Evolutionary conservation across 164 flowering plant genomes (phyloP).

Genomic region (Umbilicus rupestris): DNA sequence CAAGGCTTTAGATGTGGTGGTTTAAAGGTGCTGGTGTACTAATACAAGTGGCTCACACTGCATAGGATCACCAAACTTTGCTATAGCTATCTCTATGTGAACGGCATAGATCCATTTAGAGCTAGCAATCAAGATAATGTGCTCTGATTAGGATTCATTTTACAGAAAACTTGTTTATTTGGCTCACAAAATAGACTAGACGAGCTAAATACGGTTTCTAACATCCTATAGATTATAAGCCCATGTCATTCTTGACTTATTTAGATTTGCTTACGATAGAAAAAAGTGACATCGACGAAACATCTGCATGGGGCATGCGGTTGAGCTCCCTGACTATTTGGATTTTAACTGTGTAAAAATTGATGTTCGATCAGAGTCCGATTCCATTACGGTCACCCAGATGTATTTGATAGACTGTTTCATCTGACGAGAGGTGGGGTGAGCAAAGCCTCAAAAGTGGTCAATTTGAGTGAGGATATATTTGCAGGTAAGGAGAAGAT

Average conservation of each 20-base stretch:
- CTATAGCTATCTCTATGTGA: neutral
- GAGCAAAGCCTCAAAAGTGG: slow-evolving; percentile 52
- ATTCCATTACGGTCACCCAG: slow-evolving; percentile 65
- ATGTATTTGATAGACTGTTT: slow-evolving; percentile 56
- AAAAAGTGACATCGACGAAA: too few relatives aligned
- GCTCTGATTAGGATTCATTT: neutral
- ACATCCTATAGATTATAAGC: neutral
- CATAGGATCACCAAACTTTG: neutral
- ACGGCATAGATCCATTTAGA: neutral
- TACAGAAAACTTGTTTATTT: neutral
- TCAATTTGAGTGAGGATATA: slow-evolving; percentile 58
- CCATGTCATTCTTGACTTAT: neutral
- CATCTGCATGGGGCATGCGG: too few relatives aligned
- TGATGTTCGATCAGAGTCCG: slow-evolving; percentile 37
- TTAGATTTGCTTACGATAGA: too few relatives aligned
- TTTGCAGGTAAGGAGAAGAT: slow-evolving; percentile 37
- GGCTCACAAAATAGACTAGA: neutral
- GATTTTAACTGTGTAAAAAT: slow-evolving; percentile 7
- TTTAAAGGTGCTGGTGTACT: too few relatives aligned
- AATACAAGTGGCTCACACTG: slow-evolving; percentile 1
- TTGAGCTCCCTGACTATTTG: neutral
- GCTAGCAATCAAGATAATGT: neutral
- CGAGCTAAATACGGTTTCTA: neutral
- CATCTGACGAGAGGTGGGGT: slow-evolving; percentile 62
- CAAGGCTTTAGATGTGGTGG: neutral